A percentile compares a stretch with the other conserved stretches of the same genome.
phyloP scores from a whole-genome alignment of 2,329 filamentous ascomycete genomes.

The Fusarium clavum region DNA sequence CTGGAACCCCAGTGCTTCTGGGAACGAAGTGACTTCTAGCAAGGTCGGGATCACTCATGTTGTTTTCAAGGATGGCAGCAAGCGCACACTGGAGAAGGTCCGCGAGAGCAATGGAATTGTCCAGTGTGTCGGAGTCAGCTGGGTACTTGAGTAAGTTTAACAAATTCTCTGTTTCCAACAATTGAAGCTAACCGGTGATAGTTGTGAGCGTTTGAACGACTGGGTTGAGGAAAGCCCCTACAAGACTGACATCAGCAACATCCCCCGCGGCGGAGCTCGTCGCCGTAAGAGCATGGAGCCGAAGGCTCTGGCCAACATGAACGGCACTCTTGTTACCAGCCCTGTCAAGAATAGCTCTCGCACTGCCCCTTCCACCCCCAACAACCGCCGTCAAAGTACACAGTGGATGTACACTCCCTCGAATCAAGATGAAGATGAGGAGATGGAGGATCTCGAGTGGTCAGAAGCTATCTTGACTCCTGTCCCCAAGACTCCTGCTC shows the following conservation, averaged over 20 bases:
- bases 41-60: slow-evolving; percentile 87
- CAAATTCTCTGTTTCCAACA: neutral
- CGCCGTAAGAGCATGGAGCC: slow-evolving; percentile 87
- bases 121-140: slow-evolving; percentile 86
- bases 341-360: slow-evolving; percentile 51
- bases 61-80: slow-evolving; percentile 87
- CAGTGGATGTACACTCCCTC: slow-evolving; percentile 68
- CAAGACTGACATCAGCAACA: slow-evolving; percentile 72
- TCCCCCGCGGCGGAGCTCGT: slow-evolving; percentile 77
- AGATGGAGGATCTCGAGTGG: slow-evolving; percentile 56
- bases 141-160: slow-evolving; percentile 83
- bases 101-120: slow-evolving; percentile 78
- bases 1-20: slow-evolving; percentile 69
- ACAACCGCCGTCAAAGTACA: slow-evolving; percentile 65
- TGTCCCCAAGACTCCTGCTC: slow-evolving; percentile 68
- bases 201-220: slow-evolving; percentile 79
- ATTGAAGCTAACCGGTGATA: slow-evolving; percentile 53
- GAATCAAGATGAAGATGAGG: slow-evolving; percentile 55
- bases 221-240: slow-evolving; percentile 82
- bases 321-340: slow-evolving; percentile 68
- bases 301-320: slow-evolving; percentile 74
- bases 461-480: slow-evolving; percentile 63
- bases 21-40: slow-evolving; percentile 52
- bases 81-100: slow-evolving; percentile 84
- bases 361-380: slow-evolving; percentile 60